These are phyloP conservation scores for Earliella scabrosa DNA, from an alignment of 1,284 basidiomycete species.

Conservation along the genomic window DNA sequence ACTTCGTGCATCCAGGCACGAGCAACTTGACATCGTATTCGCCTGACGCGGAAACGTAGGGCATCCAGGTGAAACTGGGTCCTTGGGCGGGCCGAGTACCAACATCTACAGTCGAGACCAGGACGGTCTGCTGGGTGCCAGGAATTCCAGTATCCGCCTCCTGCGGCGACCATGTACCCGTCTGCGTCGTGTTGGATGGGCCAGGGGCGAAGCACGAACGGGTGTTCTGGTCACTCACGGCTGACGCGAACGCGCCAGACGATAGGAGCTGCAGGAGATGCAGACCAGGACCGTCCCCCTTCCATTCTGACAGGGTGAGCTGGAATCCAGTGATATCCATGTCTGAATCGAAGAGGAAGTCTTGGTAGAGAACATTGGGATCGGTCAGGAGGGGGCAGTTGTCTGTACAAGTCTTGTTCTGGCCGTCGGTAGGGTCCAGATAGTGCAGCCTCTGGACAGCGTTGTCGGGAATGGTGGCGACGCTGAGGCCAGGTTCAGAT, in stretches of 20 bases:
- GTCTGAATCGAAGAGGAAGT: conserved; percentile 79
- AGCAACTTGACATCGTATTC: conserved; percentile 85
- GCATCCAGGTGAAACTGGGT: conserved; percentile 87
- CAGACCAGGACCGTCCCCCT: conserved; percentile 80
- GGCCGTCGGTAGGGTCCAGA: conserved; percentile 75
- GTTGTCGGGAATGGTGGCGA: conserved; percentile 90
- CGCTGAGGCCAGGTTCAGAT: conserved; percentile 47
- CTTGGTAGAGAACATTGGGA: conserved; percentile 81
- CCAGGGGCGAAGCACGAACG: conserved; percentile 78
- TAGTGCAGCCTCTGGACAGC: conserved; percentile 77
- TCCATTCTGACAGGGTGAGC: conserved; percentile 79
- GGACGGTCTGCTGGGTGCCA: conserved; percentile 78
- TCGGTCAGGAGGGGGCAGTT: conserved; percentile 80
- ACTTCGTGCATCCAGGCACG: conserved; percentile 84
- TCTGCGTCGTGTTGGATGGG: conserved; percentile 64
- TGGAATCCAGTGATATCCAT: conserved; percentile 81
- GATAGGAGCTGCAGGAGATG: conserved; percentile 91
- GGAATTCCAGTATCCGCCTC: conserved; percentile 73
- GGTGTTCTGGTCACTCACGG: conserved; percentile 61
- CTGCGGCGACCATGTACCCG: conserved; percentile 73
- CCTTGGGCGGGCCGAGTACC: conserved; percentile 61
- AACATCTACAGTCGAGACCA: conserved; percentile 71
- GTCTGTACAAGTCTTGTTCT: conserved; percentile 73
- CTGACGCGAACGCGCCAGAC: conserved; percentile 86
- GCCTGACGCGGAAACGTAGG: conserved; percentile 88